A percentile compares a stretch with the other conserved stretches of the same genome.
These are phyloP conservation scores for Mallotus japonicus DNA, from an alignment of 441 rosid species.

Conservation along the genomic window DNA sequence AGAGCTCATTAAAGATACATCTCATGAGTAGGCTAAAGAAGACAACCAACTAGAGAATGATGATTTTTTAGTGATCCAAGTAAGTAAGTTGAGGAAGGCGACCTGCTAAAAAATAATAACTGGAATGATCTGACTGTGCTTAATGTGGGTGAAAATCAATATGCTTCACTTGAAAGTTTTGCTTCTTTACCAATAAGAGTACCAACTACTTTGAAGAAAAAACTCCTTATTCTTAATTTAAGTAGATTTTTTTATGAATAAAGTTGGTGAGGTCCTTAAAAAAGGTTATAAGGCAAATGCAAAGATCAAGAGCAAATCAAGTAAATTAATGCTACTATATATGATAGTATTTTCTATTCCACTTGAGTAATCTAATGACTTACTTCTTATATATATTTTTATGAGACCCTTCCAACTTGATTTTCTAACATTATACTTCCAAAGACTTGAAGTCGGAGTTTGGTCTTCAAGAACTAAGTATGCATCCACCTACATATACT, in stretches of 20 bases:
- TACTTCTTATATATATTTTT: slow-evolving; percentile 46
- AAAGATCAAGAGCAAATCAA: slow-evolving; percentile 45
- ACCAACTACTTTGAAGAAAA: slow-evolving; percentile 34
- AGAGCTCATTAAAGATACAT: not conserved
- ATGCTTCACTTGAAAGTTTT: slow-evolving; percentile 5
- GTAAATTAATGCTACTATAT: slow-evolving; percentile 34
- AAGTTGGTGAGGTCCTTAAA: slow-evolving; percentile 40
- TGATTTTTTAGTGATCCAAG: not conserved
- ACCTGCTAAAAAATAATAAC: not conserved
- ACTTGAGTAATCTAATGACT: slow-evolving; percentile 9
- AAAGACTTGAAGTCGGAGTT: slow-evolving; percentile 59
- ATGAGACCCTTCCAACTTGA: slow-evolving; percentile 69
- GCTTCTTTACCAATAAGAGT: slow-evolving; percentile 20
- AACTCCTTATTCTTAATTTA: slow-evolving; percentile 75
- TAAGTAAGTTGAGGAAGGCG: too few species aligned
- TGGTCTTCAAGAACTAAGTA: slow-evolving; percentile 37
- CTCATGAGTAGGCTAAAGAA: slow-evolving; percentile 27
- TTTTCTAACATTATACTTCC: slow-evolving; percentile 72
- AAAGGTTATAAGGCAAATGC: slow-evolving; percentile 45
- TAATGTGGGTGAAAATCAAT: not conserved
- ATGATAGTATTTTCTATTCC: slow-evolving; percentile 7
- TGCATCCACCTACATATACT: not conserved
- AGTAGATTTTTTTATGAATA: slow-evolving; percentile 77
- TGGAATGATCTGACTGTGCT: slow-evolving; percentile 22
- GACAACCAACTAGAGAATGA: slow-evolving; percentile 14